These are phyloP conservation scores for Atkinsonella texensis DNA, from an alignment of 2,329 filamentous ascomycete species.

Conservation along the genomic window DNA sequence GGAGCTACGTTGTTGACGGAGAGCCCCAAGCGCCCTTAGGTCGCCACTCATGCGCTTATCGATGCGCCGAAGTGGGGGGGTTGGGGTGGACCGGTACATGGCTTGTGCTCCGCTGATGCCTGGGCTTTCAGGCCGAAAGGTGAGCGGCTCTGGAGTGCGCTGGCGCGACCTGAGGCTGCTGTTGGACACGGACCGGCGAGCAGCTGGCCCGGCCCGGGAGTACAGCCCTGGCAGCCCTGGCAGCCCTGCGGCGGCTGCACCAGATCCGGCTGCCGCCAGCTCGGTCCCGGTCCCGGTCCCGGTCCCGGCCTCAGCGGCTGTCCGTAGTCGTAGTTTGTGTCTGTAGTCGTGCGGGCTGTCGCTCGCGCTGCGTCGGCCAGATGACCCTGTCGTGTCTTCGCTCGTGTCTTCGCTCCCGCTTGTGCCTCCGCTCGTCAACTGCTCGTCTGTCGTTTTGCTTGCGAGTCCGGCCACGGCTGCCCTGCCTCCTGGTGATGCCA, in stretches of 20 bases:
- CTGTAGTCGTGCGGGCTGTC: slow-evolving; percentile 4
- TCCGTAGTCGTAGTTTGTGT: neutral
- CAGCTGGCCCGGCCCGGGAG: slow-evolving; percentile 13
- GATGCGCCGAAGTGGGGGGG: slow-evolving; percentile 59
- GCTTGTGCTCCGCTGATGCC: slow-evolving; percentile 28
- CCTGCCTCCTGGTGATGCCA: slow-evolving; percentile 7
- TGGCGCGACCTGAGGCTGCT: slow-evolving; percentile 34
- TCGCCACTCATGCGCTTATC: slow-evolving; percentile 63
- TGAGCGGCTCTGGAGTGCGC: slow-evolving; percentile 40
- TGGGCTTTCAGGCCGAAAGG: slow-evolving; percentile 52
- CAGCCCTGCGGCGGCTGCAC: neutral
- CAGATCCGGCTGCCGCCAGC: no score
- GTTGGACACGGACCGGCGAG: slow-evolving; percentile 38
- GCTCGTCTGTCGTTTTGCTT: neutral
- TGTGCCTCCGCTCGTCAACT: no score
- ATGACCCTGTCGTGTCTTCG: slow-evolving; percentile 6
- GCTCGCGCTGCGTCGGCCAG: slow-evolving; percentile 5
- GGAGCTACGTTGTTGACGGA: slow-evolving; percentile 23
- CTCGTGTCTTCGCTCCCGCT: neutral
- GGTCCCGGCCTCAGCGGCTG: neutral
- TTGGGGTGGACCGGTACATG: slow-evolving; percentile 26
- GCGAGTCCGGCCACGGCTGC: neutral
- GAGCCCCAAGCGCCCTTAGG: slow-evolving; percentile 40
- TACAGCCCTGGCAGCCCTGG: no score
- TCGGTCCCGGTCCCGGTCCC: no score